Conservation (phyloP, 345 rosid genomes). For the Rhodamnia argentea region DNA sequence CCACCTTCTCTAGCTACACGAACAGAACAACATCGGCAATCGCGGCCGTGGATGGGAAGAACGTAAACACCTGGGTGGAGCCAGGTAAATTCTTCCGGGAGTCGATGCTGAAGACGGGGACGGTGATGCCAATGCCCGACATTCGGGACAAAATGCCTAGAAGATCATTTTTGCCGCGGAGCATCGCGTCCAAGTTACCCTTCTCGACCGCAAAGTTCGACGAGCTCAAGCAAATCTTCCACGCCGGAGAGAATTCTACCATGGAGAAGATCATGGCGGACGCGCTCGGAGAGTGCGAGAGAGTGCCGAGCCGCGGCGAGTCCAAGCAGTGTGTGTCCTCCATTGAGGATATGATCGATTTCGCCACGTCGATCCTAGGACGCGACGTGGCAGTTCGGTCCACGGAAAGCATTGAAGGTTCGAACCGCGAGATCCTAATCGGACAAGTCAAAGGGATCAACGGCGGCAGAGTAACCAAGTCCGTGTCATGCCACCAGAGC, state of each 20-base stretch:
- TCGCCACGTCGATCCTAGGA: conserved; percentile 61
- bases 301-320: conserved; percentile 61
- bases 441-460: conserved; percentile 53
- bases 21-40: conserved; percentile 2
- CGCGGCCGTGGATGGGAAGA: conserved; percentile 16
- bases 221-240: conserved; percentile 28
- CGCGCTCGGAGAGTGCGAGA: conserved; percentile 63
- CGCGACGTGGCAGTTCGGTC: conserved; percentile 43
- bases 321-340: conserved; percentile 78
- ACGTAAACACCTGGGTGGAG: conserved; percentile 64
- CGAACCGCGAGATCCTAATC: conserved; percentile 37
- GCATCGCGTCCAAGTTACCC: conserved; percentile 47
- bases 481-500: conserved; percentile 89
- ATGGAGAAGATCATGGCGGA: conserved; percentile 41
- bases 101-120: conserved; percentile 52
- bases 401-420: conserved; percentile 48
- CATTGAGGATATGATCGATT: conserved; percentile 84
- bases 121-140: conserved; percentile 75
- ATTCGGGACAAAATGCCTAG: conserved; percentile 79
- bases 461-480: conserved; percentile 57
- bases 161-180: conserved; percentile 83
- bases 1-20: conserved; percentile 36
- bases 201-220: conserved; percentile 29
- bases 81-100: conserved; percentile 83
- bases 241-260: conserved; percentile 51